Evolutionary conservation across 768 basidiomycete species (phyloP).

Genomic region (Lyophyllum shimeji): DNA sequence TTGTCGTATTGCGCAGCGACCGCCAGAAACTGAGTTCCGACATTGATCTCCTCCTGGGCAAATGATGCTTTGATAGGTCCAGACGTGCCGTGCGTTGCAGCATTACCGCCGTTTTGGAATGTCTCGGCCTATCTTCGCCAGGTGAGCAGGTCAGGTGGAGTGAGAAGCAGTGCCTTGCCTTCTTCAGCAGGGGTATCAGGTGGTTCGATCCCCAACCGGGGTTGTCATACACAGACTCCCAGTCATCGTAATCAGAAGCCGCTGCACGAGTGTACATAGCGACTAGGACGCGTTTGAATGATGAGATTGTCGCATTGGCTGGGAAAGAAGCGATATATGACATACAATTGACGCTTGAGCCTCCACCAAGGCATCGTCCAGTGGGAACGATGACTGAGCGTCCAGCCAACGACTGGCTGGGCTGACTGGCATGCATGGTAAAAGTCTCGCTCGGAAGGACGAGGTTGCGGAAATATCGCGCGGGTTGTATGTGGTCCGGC

Average conservation of each 20-base stretch:
- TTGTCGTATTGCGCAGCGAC: slow-evolving; percentile 48
- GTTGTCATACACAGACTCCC: slow-evolving; percentile 51
- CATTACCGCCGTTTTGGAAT: slow-evolving; percentile 26
- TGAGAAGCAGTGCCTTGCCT: slow-evolving; percentile 34
- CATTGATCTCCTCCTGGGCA: slow-evolving; percentile 34
- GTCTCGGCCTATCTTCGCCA: slow-evolving; percentile 36
- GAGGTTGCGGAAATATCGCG: slow-evolving; percentile 44
- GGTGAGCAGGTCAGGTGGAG: background rate
- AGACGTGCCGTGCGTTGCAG: slow-evolving; percentile 42
- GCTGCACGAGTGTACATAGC: slow-evolving; percentile 58
- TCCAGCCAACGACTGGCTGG: slow-evolving; percentile 38
- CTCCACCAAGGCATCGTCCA: slow-evolving; percentile 60
- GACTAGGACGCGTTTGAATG: slow-evolving; percentile 23
- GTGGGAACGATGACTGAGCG: slow-evolving; percentile 43
- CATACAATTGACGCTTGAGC: slow-evolving; percentile 61
- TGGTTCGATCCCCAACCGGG: slow-evolving; percentile 60
- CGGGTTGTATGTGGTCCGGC: slow-evolving; percentile 52
- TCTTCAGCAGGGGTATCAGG: slow-evolving; percentile 56
- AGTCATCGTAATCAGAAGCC: slow-evolving; percentile 67
- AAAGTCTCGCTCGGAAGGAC: slow-evolving; percentile 38
- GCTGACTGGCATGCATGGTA: slow-evolving; percentile 43
- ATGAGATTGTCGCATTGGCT: background rate
- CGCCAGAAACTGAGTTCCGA: slow-evolving; percentile 46
- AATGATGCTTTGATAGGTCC: slow-evolving; percentile 54
- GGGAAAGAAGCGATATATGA: background rate